phyloP scores from a whole-genome alignment of 73 alveolate genomes.

The Paraurostyla sp. region DNA sequence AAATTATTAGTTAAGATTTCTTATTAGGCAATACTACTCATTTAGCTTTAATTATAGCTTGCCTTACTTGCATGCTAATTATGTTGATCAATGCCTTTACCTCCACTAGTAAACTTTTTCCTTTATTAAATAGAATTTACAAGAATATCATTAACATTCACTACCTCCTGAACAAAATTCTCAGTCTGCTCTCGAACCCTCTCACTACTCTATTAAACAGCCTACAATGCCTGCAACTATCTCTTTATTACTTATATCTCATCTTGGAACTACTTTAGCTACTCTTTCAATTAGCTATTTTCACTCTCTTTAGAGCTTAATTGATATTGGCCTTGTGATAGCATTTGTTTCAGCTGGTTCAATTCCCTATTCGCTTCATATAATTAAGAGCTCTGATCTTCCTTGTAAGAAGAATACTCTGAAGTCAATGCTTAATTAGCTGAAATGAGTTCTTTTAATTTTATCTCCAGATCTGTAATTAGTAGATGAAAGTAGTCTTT shows the following conservation, averaged over 20 bases:
- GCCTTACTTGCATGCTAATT: neutral
- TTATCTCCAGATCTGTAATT: neutral
- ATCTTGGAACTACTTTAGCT: neutral
- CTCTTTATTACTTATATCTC: neutral
- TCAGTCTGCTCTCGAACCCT: constrained; percentile 14
- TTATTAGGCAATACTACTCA: no score
- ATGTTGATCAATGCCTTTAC: no score
- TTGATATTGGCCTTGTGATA: neutral
- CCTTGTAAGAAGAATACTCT: neutral
- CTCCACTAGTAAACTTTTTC: neutral
- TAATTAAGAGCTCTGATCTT: neutral
- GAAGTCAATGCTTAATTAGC: neutral
- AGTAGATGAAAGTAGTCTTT: neutral
- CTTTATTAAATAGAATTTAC: constrained; percentile 28
- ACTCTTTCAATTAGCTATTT: neutral
- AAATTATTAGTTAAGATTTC: no score
- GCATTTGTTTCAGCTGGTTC: neutral
- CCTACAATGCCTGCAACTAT: neutral
- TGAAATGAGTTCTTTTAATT: neutral
- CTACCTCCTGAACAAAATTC: constrained; percentile 20
- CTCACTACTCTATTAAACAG: neutral
- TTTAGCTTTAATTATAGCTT: neutral
- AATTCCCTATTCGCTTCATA: neutral
- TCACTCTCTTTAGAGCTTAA: neutral
- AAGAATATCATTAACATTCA: constrained; percentile 43